Evolutionary conservation across 257 asterid genomes (phyloP), one percentile per base, ranked within the genome.

Genomic region (Nicotiana tabacum): DNA sequence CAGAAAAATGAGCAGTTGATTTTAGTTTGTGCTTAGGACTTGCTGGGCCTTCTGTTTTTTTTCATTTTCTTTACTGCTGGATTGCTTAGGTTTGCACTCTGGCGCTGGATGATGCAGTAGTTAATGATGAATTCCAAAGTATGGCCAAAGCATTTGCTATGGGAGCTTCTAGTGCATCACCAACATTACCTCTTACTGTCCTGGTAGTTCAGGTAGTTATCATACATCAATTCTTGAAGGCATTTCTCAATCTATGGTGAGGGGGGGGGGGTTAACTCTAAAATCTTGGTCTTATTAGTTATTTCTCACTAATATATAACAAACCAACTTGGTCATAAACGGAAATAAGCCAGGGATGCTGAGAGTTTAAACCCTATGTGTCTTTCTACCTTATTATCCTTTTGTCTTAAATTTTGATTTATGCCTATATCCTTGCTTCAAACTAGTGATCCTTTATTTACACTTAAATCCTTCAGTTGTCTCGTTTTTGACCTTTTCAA

Each of bases 181-280:
- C 93, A 48, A 82, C 87, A 53, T 88, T 96, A 89, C 98, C 98
- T 85, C 82, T 93, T 81, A 90, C 98, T 32, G 84, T 92, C 84
- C 85, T 96, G 74, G 98, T 93, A 29, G 87, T 96, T 85, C 99
- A 96, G 97, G 99, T 94, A 86, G 29, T 83, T 9, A 69, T 21
- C 24, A 51, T 30, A 37, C 68, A 10, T 6, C 27, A 74, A 27
- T 74, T 74, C 15, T 72, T 9, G 60, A 1, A 46, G 61, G 61
- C 21, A 46, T 72, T 46, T 74, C 46, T 7, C 27, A 74, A 74
- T 51, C n/a, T 74, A 48, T 51, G 27, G 6, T 4, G 77, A 62
- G 48, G 48, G 48, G 48, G 48, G 2, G 7, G 9, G 46, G 76
- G 80, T 74, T 48, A 46, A 13, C 53, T 48, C 43, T 74, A 27